Percentiles rank a stretch among this genome's conserved stretches.
phyloP scores from a whole-genome alignment of 2,329 filamentous ascomycete species.

The Metarhizium guizhouense region DNA sequence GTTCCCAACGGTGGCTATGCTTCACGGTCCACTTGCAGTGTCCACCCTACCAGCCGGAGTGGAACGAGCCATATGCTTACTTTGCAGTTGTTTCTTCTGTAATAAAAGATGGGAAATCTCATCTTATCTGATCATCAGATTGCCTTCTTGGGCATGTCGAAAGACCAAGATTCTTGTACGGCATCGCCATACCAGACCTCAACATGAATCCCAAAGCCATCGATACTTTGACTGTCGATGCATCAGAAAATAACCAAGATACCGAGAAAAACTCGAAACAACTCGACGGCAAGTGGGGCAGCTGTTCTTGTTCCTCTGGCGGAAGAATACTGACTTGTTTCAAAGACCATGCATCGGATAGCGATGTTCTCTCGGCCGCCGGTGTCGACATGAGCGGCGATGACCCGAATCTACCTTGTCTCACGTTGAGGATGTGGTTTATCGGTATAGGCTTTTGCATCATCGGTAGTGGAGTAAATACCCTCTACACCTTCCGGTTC shows the following conservation, averaged over 20 bases:
- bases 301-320: background rate
- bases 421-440: slow-evolving; percentile 30
- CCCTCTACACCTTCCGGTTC: slow-evolving; percentile 29
- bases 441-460: slow-evolving; percentile 29
- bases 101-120: background rate
- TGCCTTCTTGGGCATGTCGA: background rate
- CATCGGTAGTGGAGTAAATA: slow-evolving; percentile 28
- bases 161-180: background rate
- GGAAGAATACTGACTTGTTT: background rate
- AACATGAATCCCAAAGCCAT: background rate
- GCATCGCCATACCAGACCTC: background rate
- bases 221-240: background rate
- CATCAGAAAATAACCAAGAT: background rate
- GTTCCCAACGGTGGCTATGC: background rate
- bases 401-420: slow-evolving; percentile 19
- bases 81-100: background rate
- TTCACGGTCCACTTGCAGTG: background rate
- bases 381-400: slow-evolving; percentile 19
- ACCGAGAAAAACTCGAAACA: background rate
- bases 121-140: background rate
- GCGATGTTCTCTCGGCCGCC: slow-evolving; percentile 20
- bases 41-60: background rate
- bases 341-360: background rate
- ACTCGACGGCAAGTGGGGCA: background rate
- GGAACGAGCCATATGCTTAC: background rate